Conservation (phyloP, 2,329 filamentous ascomycete genomes). For the Xylariaceae sp. region DNA sequence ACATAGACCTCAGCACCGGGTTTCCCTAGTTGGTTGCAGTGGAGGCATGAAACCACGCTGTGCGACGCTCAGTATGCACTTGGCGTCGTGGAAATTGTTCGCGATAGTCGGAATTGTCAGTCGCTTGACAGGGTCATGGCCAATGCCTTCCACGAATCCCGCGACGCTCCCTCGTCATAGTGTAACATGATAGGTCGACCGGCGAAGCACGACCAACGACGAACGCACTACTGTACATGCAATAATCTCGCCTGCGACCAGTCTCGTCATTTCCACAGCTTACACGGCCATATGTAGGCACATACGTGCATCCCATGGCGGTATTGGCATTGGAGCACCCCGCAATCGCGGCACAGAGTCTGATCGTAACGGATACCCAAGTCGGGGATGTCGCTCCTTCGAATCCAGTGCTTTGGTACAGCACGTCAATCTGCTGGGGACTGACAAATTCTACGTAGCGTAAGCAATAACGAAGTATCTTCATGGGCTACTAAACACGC, state of each 20-base stretch:
- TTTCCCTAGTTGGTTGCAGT: too few relatives aligned
- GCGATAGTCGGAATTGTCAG: too few relatives aligned
- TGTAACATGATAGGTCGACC: conserved; percentile 12
- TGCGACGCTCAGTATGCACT: too few relatives aligned
- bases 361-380: background rate
- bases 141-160: background rate
- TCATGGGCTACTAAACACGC: too few relatives aligned
- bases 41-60: too few relatives aligned
- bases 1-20: too few relatives aligned
- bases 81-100: too few relatives aligned
- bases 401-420: conserved; percentile 2
- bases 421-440: conserved; percentile 4
- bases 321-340: too few relatives aligned
- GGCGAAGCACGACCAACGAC: conserved; percentile 2
- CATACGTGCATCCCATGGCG: too few relatives aligned
- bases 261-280: background rate
- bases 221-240: background rate
- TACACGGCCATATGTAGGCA: background rate
- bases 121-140: too few relatives aligned
- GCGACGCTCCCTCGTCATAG: conserved; percentile 2
- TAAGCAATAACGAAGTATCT: background rate
- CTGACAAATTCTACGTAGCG: conserved; percentile 6
- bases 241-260: background rate
- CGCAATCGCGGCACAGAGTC: background rate
- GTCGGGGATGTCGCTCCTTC: conserved; percentile 5